Base-by-base conservation (phyloP, 1,284 basidiomycete species). In the Boletus semigastroideus region DNA sequence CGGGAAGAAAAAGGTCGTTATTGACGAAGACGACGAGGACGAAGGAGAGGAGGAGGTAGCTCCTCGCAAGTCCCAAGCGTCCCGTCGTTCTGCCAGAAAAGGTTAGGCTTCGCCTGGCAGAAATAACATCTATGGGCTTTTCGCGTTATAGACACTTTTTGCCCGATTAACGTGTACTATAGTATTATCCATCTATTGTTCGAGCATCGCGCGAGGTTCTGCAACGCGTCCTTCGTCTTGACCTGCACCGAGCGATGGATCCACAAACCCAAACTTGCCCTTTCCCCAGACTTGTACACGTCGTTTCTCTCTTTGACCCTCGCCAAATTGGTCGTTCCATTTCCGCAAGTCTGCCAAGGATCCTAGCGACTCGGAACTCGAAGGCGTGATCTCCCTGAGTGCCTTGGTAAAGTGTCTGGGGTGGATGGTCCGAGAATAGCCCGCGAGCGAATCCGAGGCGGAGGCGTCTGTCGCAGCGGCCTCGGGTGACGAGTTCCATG, bases 241-340 rank as follows among this genome's bases (percentile, higher is more conserved):
- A 28, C 64, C 68, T 40, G 57, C 58, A 45, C 66, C 64, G 12
- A 63, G 61, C 42, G 56, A 61, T 54, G 70, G 69, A 62, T 83
- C 75, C 11, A 77, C 77, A 66, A 91, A 91, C 28, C 89, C 88
- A 62, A 90, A 89, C 49, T 74, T 74, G 48, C 82, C 87, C 66
- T 82, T 86, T 19, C 87, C 86, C 87, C 86, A 90, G 40, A 87
- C 82, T 59, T 82, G 78, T 62, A 78, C 75, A 52, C 78, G 82
- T 61, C 78, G 80, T 53, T 77, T 77, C 46, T 78, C 76, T 62
- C 77, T 81, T 30, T 80, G 75, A 6, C 88, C 89, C 64, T 94
- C 92, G 28, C 92, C 93, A 67, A 93, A 95, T 67, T 94, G 88
- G 41, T 93, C 88, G 55, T 94, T 93, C 92, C 92, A 96, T 71